phyloP scores from a whole-genome alignment of 73 alveolate species.

The Tetrahymena borealis region DNA sequence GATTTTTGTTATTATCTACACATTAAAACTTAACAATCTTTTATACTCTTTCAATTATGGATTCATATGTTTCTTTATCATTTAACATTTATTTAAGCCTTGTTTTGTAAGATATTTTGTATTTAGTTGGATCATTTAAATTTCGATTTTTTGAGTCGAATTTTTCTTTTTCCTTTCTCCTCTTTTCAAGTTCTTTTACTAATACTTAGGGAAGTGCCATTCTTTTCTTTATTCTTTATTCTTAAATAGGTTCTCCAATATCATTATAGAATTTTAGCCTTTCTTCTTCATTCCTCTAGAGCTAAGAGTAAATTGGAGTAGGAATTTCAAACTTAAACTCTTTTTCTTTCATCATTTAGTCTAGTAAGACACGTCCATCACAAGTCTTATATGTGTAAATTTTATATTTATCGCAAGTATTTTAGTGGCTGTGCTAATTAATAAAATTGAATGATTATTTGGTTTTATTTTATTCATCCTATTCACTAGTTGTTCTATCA shows the following conservation, averaged over 20 bases:
- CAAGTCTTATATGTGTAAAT: background rate
- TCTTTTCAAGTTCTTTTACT: background rate
- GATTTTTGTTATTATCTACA: background rate
- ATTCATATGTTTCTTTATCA: background rate
- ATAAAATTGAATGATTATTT: background rate
- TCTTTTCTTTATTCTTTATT: background rate
- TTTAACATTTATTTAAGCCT: background rate
- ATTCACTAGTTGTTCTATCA: background rate
- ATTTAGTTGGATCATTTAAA: background rate
- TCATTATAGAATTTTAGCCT: background rate
- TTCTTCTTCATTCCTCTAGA: background rate
- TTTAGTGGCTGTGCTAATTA: background rate
- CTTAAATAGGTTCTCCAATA: background rate
- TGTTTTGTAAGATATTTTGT: background rate
- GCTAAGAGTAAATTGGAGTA: background rate
- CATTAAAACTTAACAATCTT: background rate
- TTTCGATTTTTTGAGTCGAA: background rate
- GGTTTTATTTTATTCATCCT: background rate
- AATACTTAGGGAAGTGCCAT: background rate
- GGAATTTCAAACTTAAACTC: background rate
- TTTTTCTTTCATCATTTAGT: background rate
- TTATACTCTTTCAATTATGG: background rate
- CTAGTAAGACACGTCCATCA: background rate
- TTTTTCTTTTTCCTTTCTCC: background rate
- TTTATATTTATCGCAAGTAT: background rate